Conservation (phyloP, 768 basidiomycete genomes). For the Lactarius hatsudake region DNA sequence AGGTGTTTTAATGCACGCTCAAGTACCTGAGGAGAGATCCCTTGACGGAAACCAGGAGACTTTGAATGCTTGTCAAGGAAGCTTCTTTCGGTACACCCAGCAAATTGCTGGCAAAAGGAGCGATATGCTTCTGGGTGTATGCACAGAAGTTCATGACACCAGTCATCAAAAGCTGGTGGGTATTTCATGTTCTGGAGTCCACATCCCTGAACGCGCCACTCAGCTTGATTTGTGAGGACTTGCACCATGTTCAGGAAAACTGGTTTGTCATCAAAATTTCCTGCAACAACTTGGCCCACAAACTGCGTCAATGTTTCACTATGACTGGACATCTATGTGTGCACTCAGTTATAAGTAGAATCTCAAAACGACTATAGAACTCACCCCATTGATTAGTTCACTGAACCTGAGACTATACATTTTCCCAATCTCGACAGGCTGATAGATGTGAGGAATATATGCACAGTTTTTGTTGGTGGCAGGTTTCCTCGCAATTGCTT, state of each 20-base stretch:
- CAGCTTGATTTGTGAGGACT: conserved; percentile 32
- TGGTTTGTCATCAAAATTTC: conserved; percentile 30
- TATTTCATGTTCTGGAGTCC: conserved; percentile 40
- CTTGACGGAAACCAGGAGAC: conserved; percentile 30
- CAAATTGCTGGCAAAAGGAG: conserved; percentile 29
- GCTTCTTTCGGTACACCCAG: conserved; percentile 23
- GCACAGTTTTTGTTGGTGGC: background rate
- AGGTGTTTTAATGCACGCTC: conserved; percentile 28
- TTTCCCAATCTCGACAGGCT: background rate
- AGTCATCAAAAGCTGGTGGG: conserved; percentile 35
- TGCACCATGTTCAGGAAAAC: conserved; percentile 35
- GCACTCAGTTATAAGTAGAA: no score
- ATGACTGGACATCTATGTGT: background rate
- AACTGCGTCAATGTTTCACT: conserved; percentile 11
- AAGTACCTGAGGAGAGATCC: conserved; percentile 30
- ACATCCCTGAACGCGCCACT: conserved; percentile 33
- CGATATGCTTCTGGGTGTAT: conserved; percentile 34
- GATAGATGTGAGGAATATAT: background rate
- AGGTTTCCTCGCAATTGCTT: background rate
- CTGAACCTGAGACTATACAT: background rate
- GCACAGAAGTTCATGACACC: conserved; percentile 32
- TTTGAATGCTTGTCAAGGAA: conserved; percentile 27
- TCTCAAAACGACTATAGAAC: background rate
- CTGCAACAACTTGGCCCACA: conserved; percentile 28
- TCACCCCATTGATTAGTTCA: background rate